Evolutionary conservation across 768 basidiomycete genomes (phyloP).

Genomic region (Steccherinum ochraceum): DNA sequence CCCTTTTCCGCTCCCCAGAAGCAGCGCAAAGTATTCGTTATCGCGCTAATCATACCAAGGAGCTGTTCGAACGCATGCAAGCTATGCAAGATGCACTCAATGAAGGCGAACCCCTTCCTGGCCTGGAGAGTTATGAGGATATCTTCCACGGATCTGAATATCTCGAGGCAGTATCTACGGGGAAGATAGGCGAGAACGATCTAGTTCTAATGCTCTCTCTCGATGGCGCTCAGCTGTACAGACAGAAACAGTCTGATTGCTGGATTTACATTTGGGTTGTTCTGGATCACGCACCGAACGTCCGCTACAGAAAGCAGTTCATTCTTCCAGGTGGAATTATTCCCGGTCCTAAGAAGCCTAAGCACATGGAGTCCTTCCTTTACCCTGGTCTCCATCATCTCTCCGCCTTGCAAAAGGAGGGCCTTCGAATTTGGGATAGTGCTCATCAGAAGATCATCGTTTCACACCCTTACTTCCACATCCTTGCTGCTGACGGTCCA

Average conservation of each 20-base stretch:
- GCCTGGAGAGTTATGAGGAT: constrained; percentile 7
- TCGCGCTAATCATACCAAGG: too few relatives aligned
- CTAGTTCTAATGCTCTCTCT: constrained; percentile 8
- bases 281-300: constrained; percentile 15
- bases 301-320: constrained; percentile 22
- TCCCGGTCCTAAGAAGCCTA: constrained; percentile 24
- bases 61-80: too few relatives aligned
- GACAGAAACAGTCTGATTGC: constrained; percentile 24
- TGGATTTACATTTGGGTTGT: constrained; percentile 27
- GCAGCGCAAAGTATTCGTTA: neutral
- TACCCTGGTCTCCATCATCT: constrained; percentile 24
- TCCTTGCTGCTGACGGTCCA: constrained; percentile 8
- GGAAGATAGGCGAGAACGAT: constrained; percentile 7
- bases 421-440: constrained; percentile 25
- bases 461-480: constrained; percentile 3
- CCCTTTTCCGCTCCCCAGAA: constrained; percentile 5
- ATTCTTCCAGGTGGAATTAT: constrained; percentile 23
- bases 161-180: constrained; percentile 4
- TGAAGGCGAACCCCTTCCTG: neutral
- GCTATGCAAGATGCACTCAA: too few relatives aligned
- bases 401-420: constrained; percentile 20
- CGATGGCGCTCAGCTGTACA: constrained; percentile 17
- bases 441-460: neutral
- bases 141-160: constrained; percentile 9
- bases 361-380: constrained; percentile 25